Evolutionary conservation across 1,284 basidiomycete species (phyloP).

Genomic region (Heterobasidion parviporum): DNA sequence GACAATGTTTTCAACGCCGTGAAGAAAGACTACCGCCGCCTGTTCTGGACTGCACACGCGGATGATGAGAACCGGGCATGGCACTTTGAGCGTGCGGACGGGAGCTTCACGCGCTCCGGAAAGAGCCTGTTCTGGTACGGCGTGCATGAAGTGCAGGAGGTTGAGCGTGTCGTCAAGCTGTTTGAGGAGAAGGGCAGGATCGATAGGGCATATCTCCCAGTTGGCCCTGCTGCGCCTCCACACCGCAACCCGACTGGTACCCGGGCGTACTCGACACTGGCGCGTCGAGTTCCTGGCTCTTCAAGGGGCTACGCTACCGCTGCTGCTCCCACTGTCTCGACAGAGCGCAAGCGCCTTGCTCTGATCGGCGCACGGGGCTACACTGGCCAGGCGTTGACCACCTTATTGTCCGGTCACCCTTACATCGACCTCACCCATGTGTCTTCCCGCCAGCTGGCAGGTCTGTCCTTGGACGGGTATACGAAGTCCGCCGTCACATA

Average conservation of each 20-base stretch:
- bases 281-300: constrained; percentile 41
- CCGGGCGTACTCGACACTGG: constrained; percentile 71
- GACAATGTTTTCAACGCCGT: constrained; percentile 97
- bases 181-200: constrained; percentile 87
- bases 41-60: constrained; percentile 95
- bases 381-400: constrained; percentile 90
- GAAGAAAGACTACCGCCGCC: constrained; percentile 88
- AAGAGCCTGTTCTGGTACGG: constrained; percentile 97
- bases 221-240: constrained; percentile 74
- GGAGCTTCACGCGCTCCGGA: constrained; percentile 93
- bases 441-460: constrained; percentile 92
- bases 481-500: constrained; percentile 72
- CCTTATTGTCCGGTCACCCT: constrained; percentile 81
- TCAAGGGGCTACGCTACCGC: constrained; percentile 60
- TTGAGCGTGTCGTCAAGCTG: constrained; percentile 77
- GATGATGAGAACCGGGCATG: constrained; percentile 96
- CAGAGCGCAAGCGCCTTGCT: constrained; percentile 80
- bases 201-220: constrained; percentile 75
- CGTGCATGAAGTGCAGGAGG: constrained; percentile 85
- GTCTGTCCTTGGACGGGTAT: constrained; percentile 76
- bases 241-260: constrained; percentile 38
- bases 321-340: constrained; percentile 32
- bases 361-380: constrained; percentile 94
- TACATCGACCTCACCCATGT: constrained; percentile 88
- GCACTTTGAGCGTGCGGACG: constrained; percentile 99